Percentiles rank a stretch among this genome's conserved stretches.
These are phyloP conservation scores for Penicillium sp. DNA, from an alignment of 2,329 filamentous ascomycete species.

Conservation along the genomic window DNA sequence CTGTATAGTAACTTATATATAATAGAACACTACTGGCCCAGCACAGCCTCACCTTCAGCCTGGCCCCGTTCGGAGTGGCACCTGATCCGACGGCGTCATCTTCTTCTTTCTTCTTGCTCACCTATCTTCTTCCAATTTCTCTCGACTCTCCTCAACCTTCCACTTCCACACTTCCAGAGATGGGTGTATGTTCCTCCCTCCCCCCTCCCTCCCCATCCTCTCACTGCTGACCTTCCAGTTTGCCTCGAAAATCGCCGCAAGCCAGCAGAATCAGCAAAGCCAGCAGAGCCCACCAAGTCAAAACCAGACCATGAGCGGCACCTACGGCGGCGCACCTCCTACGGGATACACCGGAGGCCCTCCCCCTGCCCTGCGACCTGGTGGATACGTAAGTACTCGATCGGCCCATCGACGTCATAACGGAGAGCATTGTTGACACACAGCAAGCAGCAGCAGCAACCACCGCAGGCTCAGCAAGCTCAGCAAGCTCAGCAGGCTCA, in stretches of 20 bases:
- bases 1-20: too few relatives aligned
- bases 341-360: constrained; percentile 44
- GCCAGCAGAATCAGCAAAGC: constrained; percentile 30
- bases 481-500: too few relatives aligned
- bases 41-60: constrained; percentile 5
- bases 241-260: constrained; percentile 45
- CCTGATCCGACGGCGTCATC: constrained; percentile 10
- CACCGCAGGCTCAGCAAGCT: constrained; percentile 13
- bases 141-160: not conserved
- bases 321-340: constrained; percentile 40
- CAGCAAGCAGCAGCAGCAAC: constrained; percentile 17
- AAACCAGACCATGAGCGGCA: constrained; percentile 27
- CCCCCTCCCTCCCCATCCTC: not conserved
- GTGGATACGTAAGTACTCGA: constrained; percentile 57
- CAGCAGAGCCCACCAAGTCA: constrained; percentile 1
- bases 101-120: not conserved
- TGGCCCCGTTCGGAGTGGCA: constrained; percentile 13
- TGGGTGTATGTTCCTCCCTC: constrained; percentile 14
- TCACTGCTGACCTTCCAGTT: constrained; percentile 29
- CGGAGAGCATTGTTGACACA: constrained; percentile 11
- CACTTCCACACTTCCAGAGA: constrained; percentile 1
- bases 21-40: not conserved
- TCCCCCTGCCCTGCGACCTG: constrained; percentile 40
- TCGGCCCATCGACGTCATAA: constrained; percentile 30
- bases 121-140: not conserved